These are phyloP conservation scores for Botryotinia calthae DNA, from an alignment of 2,329 filamentous ascomycete genomes.

Conservation along the genomic window DNA sequence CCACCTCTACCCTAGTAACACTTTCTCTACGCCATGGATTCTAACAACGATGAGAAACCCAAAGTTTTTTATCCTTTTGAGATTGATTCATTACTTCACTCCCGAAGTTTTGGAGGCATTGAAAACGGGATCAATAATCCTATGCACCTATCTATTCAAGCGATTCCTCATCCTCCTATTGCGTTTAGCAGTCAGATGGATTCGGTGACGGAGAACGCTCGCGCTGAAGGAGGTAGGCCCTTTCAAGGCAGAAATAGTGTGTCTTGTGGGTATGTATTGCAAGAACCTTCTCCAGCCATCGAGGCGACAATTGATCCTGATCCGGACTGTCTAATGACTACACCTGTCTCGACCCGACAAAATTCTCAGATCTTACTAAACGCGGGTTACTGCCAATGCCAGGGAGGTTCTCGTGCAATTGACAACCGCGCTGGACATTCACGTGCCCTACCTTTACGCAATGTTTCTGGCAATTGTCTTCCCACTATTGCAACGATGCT, in stretches of 20 bases:
- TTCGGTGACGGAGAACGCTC: background rate
- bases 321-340: slow-evolving; percentile 17
- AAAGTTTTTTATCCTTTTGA: background rate
- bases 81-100: slow-evolving; percentile 1
- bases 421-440: background rate
- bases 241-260: background rate
- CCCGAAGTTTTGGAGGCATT: slow-evolving; percentile 18
- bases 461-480: background rate
- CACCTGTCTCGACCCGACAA: slow-evolving; percentile 5
- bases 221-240: background rate
- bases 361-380: background rate
- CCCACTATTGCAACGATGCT: slow-evolving; percentile 17
- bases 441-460: background rate
- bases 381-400: background rate
- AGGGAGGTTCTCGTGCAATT: background rate
- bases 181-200: background rate
- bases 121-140: slow-evolving; percentile 19
- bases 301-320: background rate
- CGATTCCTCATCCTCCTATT: background rate
- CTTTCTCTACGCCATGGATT: background rate
- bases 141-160: slow-evolving; percentile 1
- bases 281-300: background rate
- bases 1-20: background rate
- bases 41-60: background rate
- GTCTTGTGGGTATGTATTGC: background rate